phyloP scores from a whole-genome alignment of 225 moss, liverwort and hornwort species.

The Marchantia paleacea region DNA sequence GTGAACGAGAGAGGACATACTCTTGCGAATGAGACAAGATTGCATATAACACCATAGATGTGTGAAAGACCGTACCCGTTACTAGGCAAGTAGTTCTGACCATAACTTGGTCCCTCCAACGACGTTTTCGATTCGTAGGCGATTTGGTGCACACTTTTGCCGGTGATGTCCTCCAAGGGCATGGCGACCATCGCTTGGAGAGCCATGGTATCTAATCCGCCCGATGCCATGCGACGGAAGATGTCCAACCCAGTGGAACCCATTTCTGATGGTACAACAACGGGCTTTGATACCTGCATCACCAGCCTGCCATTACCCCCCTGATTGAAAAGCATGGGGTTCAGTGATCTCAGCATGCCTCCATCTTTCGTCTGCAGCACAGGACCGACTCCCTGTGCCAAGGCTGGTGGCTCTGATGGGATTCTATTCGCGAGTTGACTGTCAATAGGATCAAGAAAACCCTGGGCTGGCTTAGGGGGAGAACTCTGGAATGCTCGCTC shows the following conservation, averaged over 20 bases:
- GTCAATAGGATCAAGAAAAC: slow-evolving; percentile 40
- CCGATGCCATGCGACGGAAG: slow-evolving; percentile 76
- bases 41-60: neutral
- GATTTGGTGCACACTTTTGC: slow-evolving; percentile 89
- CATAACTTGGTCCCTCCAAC: slow-evolving; percentile 45
- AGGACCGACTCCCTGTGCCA: slow-evolving; percentile 78
- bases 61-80: slow-evolving; percentile 55
- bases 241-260: slow-evolving; percentile 79
- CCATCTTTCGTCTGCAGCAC: slow-evolving; percentile 79
- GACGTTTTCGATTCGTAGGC: slow-evolving; percentile 87
- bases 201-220: slow-evolving; percentile 89
- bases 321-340: slow-evolving; percentile 57
- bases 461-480: slow-evolving; percentile 50
- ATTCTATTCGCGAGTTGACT: slow-evolving; percentile 50
- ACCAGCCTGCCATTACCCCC: slow-evolving; percentile 63
- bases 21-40: neutral
- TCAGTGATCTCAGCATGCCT: slow-evolving; percentile 87
- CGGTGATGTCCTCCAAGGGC: slow-evolving; percentile 97
- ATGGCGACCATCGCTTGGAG: slow-evolving; percentile 89
- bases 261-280: slow-evolving; percentile 82
- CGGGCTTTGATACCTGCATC: slow-evolving; percentile 99
- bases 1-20: neutral
- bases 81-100: slow-evolving; percentile 31
- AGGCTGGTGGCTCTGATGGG: slow-evolving; percentile 54
- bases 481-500: slow-evolving; percentile 84